These are phyloP conservation scores for Raphidocelis subcapitata DNA, from an alignment of 139 green algal genomes.

Conservation along the genomic window DNA sequence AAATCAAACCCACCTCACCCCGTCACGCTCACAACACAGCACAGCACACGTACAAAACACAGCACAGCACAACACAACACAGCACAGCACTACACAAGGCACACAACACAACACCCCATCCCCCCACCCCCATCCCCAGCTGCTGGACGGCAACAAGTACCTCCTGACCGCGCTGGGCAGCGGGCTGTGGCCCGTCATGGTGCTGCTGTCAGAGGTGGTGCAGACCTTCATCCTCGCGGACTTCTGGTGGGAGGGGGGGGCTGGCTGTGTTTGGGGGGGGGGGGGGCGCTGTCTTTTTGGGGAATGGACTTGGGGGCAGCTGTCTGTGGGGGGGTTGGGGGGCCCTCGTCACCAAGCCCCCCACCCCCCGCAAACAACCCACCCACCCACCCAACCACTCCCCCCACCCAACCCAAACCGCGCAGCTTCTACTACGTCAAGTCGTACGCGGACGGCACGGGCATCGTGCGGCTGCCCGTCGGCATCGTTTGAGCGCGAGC, in stretches of 20 bases:
- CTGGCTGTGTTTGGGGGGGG: neutral
- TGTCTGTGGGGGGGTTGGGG: too few species aligned
- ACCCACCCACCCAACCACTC: too few species aligned
- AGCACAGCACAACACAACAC: too few species aligned
- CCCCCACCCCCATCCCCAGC: conserved; percentile 51
- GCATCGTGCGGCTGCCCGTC: conserved; percentile 86
- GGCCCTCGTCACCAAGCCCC: too few species aligned
- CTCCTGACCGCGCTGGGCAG: conserved; percentile 81
- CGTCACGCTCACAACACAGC: too few species aligned
- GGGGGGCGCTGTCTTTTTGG: too few species aligned
- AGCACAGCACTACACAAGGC: too few species aligned
- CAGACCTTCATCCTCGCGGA: conserved; percentile 98
- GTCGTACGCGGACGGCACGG: conserved; percentile 83
- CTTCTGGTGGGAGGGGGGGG: conserved; percentile 80
- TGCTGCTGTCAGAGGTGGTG: conserved; percentile 95
- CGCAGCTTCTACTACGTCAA: conserved; percentile 96
- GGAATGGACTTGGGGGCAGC: too few species aligned
- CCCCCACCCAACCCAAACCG: too few species aligned
- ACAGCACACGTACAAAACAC: too few species aligned
- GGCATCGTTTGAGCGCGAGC: conserved; percentile 84
- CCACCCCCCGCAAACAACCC: too few species aligned
- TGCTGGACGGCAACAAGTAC: conserved; percentile 90
- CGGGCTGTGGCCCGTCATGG: conserved; percentile 95
- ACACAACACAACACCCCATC: neutral
- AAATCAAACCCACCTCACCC: too few species aligned